Evolutionary conservation across 495 filamentous ascomycete species (phyloP), one percentile per base, ranked within the genome.

Genomic region (Mytilinidion resinicola): DNA sequence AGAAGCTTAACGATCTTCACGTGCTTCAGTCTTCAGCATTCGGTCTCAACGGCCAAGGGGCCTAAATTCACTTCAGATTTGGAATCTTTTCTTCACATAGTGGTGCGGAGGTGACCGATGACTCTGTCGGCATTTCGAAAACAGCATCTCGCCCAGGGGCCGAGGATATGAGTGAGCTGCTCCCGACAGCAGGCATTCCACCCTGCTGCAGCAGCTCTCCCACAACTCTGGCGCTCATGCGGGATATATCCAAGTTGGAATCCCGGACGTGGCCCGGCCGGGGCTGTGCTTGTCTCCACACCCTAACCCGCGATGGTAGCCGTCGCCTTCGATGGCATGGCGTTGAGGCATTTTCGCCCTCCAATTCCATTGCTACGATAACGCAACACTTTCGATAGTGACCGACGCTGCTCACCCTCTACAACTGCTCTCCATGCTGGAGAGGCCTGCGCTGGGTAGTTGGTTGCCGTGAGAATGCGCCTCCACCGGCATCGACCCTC

Each of bases 301-400:
- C 44, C 44, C 6, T n/a, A 8, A 12, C 25, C 9, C 33, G 19
- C 19, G 46, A 14, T 49, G 15, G 19, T 19, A 14, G 21, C 46
- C 14, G 33, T 49, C 44, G 30, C 19, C 11, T 10, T 14, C 19
- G n/a, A 48, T n/a, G n/a, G 4, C 10, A 19, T 19, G 44, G n/a
- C 21, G 46, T 49, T 49, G 46, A 19, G 46, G 46, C 15, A 49
- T 49, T 49, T 49, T 20, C 21, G 8, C 46, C 9, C 46, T 42
- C 39, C 46, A 49, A 49, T 49, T 25, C 46, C 46, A 49, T 25
- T 9, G 46, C 33, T 9, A 25, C 19, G 46, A 49, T 49, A 49
- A 49, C 19, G 14, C 46, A 6, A 14, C 9, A 19, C 9, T 12
- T 9, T 17, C 8, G 21, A 17, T 25, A 11, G 46, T 8, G 19